phyloP scores from a whole-genome alignment of 305 asterid species.

The Fraxinus latifolia region DNA sequence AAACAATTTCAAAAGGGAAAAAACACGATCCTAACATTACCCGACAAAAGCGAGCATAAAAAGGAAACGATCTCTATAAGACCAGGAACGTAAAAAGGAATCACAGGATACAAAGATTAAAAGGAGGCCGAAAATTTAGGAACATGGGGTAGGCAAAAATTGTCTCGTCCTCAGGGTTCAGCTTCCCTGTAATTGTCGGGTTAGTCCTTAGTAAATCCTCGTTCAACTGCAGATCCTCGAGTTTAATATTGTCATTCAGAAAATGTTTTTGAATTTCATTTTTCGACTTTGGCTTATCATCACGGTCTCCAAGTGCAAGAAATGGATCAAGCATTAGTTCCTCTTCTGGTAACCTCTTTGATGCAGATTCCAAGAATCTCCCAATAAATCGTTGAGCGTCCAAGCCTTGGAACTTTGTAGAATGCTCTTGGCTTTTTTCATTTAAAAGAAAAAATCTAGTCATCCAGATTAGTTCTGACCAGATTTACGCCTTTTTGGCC shows the following conservation, averaged over 20 bases:
- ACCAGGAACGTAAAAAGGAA: not conserved
- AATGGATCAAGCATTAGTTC: slow-evolving; percentile 80
- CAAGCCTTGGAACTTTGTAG: slow-evolving; percentile 85
- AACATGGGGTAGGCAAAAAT: not conserved
- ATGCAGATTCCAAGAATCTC: slow-evolving; percentile 73
- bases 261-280: slow-evolving; percentile 55
- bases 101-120: not conserved
- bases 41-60: slow-evolving; percentile 35
- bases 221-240: slow-evolving; percentile 52
- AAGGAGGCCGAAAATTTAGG: not conserved
- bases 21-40: slow-evolving; percentile 64
- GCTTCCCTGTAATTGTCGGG: slow-evolving; percentile 81
- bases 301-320: slow-evolving; percentile 39
- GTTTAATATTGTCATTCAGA: slow-evolving; percentile 49
- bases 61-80: not conserved
- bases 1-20: slow-evolving; percentile 78
- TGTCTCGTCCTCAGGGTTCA: slow-evolving; percentile 78
- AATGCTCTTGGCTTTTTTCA: slow-evolving; percentile 94
- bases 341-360: slow-evolving; percentile 73
- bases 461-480: slow-evolving; percentile 1
- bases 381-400: slow-evolving; percentile 81
- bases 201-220: slow-evolving; percentile 61
- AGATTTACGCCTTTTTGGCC: slow-evolving; percentile 1
- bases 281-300: slow-evolving; percentile 29
- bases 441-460: slow-evolving; percentile 33